Base-by-base conservation (phyloP, 2,329 filamentous ascomycete species). In the Stagonosporopsis tanaceti region DNA sequence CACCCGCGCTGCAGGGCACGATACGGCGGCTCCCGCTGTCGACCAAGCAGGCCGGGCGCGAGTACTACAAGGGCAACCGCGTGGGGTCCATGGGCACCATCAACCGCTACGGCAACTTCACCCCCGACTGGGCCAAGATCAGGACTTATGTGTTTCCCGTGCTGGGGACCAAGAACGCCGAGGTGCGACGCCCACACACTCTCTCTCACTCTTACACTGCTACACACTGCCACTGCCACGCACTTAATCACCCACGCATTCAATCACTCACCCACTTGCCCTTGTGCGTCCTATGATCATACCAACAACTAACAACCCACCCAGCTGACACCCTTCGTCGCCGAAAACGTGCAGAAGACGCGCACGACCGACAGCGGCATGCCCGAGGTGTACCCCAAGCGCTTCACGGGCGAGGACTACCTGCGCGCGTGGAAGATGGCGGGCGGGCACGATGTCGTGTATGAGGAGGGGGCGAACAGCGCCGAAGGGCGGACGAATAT, bases 11-110 rank as follows among this genome's bases (percentile, higher is more conserved):
- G 70, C 84, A 85, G 68, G 82, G 87, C 75, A 85, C 86, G 56
- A 85, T 92, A 71, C 86, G 88, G 78, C 92, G 94, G 73, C 82
- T 93, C 57, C 84, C 85, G 50, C 86, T 99, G 72, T 97, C 92
- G 12, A 96, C 94, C 66, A 99, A 99, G 80, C 89, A 95, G 78
- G 89, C 94, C 75, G 91, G 90, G 76, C 92, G 92, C 74, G 94
- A 93, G 67, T 99, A 89, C 86, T 99, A 99, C 87, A 98, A 98
- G 84, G 95, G 95, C 75, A 97, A 90, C 70, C 85, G 93, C 44
- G 89, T 92, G 0, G 95, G 95, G 1, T 87, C 90, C 39, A 93
- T 96, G 87, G 95, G 95, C 76, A 80, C 82, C 14, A 92, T 96
- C 79, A 93, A 91, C 52, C 90, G 91, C 76, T 86, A 87, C 74